phyloP scores from a whole-genome alignment of 306 rosid genomes.

The Echinosophora koreensis region DNA sequence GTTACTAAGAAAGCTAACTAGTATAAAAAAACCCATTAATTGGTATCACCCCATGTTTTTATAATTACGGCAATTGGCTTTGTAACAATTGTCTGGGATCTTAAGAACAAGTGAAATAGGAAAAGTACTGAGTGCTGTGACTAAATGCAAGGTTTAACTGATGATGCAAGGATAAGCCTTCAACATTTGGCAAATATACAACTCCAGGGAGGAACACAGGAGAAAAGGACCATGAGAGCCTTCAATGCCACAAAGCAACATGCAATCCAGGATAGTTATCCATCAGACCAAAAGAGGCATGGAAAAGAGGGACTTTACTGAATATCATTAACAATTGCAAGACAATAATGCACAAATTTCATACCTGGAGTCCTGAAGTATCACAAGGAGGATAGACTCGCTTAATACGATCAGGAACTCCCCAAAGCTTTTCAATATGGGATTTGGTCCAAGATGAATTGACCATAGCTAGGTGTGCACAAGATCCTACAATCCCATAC shows the following conservation, averaged over 20 bases:
- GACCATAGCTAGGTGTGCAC: slow-evolving; percentile 94
- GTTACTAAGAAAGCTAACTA: neutral
- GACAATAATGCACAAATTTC: slow-evolving; percentile 37
- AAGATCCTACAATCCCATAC: slow-evolving; percentile 86
- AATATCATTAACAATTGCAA: slow-evolving; percentile 16
- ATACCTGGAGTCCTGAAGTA: slow-evolving; percentile 92
- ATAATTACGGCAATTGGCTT: slow-evolving; percentile 15
- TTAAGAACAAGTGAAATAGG: neutral
- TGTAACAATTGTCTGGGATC: neutral
- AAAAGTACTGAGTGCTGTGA: neutral
- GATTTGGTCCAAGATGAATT: slow-evolving; percentile 96
- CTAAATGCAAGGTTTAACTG: slow-evolving; percentile 12
- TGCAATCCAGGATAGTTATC: slow-evolving; percentile 10
- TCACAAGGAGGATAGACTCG: slow-evolving; percentile 96
- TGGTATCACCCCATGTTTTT: neutral
- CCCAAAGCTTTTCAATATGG: slow-evolving; percentile 88
- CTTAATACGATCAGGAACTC: slow-evolving; percentile 70
- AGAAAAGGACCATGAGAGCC: slow-evolving; percentile 21
- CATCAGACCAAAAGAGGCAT: neutral
- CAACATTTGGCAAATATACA: slow-evolving; percentile 4
- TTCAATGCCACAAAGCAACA: slow-evolving; percentile 25
- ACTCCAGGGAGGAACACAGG: neutral
- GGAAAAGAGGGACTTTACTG: neutral
- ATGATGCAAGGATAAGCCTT: neutral
- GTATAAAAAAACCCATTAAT: neutral